phyloP scores from a whole-genome alignment of 352 stramenopile species.

The Salisapilia sapeloensis region DNA sequence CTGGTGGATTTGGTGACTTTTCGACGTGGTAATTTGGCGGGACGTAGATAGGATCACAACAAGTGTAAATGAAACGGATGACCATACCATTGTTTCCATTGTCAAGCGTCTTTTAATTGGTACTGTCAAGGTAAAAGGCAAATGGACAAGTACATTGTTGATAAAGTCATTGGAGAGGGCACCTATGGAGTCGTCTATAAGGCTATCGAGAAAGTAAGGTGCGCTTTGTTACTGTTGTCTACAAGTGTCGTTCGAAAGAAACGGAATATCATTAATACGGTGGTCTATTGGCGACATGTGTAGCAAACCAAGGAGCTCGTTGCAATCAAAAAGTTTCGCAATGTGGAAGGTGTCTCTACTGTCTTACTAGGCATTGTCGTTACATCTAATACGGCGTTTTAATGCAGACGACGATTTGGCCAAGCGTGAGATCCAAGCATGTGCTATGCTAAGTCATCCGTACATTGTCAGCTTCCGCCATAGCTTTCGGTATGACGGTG shows the following conservation, averaged over 20 bases:
- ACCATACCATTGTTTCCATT: neutral
- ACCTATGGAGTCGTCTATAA: slow-evolving; percentile 75
- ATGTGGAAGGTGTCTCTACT: slow-evolving; percentile 13
- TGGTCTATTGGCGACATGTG: neutral
- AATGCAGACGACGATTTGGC: slow-evolving; percentile 50
- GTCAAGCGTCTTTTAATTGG: slow-evolving; percentile 1
- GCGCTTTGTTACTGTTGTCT: neutral
- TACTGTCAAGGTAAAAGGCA: neutral
- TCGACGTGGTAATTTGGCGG: slow-evolving; percentile 52
- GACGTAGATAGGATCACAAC: slow-evolving; percentile 1
- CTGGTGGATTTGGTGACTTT: slow-evolving; percentile 62
- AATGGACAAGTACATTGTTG: slow-evolving; percentile 70
- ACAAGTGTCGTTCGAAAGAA: neutral
- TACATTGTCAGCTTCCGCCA: slow-evolving; percentile 72
- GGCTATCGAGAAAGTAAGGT: slow-evolving; percentile 46
- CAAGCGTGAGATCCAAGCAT: slow-evolving; percentile 65
- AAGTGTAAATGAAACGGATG: slow-evolving; percentile 5
- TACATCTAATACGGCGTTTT: neutral
- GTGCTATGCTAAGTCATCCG: slow-evolving; percentile 65
- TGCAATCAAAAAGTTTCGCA: slow-evolving; percentile 79
- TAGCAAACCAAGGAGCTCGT: slow-evolving; percentile 45
- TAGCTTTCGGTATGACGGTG: slow-evolving; percentile 60
- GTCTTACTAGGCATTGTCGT: neutral
- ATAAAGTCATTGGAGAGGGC: slow-evolving; percentile 70
- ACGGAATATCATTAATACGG: neutral